Conservation (phyloP, 2,329 filamentous ascomycete genomes). For the Colletotrichum tabaci region DNA sequence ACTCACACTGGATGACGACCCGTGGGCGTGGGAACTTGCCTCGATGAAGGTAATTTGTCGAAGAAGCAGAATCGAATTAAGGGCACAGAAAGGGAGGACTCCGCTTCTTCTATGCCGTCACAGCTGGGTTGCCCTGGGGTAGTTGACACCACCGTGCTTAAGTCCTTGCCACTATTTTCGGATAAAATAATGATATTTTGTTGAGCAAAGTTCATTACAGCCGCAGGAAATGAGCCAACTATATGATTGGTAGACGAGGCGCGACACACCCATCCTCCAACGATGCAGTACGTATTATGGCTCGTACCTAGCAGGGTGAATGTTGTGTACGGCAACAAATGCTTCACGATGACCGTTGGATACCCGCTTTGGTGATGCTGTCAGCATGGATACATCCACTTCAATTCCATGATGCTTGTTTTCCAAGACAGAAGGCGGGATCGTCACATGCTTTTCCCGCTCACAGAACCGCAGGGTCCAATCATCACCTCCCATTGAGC, state of each 20-base stretch:
- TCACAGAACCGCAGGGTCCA: slow-evolving; percentile 10
- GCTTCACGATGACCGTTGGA: neutral
- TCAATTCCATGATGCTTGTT: slow-evolving; percentile 26
- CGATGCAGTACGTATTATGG: neutral
- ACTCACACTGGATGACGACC: neutral
- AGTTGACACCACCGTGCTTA: neutral
- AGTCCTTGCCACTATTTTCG: neutral
- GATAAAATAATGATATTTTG: neutral
- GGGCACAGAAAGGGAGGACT: too few species aligned
- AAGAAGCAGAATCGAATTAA: neutral
- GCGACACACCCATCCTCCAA: neutral
- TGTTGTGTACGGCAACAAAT: neutral
- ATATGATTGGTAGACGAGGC: slow-evolving; percentile 15
- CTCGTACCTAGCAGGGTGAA: neutral
- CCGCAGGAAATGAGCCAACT: neutral
- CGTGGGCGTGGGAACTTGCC: too few species aligned
- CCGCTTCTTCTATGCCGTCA: neutral
- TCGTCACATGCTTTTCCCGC: slow-evolving; percentile 39
- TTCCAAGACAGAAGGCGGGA: slow-evolving; percentile 14
- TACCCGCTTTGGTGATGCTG: neutral
- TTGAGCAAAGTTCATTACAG: slow-evolving; percentile 25
- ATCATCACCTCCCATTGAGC: slow-evolving; percentile 25
- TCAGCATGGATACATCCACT: neutral
- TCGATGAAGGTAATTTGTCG: neutral
- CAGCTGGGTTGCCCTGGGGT: slow-evolving; percentile 17